A percentile compares a stretch with the other conserved stretches of the same genome.
Evolutionary conservation across 1,139 yeast species (phyloP).

Genomic region (Saccharomyces uvarum): DNA sequence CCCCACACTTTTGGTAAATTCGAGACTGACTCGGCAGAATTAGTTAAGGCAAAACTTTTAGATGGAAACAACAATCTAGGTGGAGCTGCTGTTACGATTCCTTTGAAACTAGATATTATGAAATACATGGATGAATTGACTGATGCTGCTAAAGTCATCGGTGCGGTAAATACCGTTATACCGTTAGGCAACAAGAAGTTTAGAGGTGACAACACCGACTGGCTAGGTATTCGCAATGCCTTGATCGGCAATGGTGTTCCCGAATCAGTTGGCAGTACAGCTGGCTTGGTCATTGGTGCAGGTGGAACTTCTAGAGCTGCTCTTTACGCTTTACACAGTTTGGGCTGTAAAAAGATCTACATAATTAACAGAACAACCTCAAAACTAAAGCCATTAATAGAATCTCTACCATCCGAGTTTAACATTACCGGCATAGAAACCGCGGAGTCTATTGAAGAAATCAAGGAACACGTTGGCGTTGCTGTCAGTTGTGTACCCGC

Average conservation of each 20-base stretch:
- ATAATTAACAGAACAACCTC: conserved; percentile 72
- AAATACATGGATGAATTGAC: conserved; percentile 55
- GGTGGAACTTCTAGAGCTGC: conserved; percentile 99
- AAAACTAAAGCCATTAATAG: conserved; percentile 53
- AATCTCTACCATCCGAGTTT: conserved; percentile 53
- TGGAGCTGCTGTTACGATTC: conserved; percentile 88
- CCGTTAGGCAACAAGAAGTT: conserved; percentile 50
- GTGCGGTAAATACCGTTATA: conserved; percentile 87
- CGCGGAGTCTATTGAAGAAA: conserved; percentile 36
- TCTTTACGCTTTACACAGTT: conserved; percentile 66
- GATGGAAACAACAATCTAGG: conserved; percentile 52
- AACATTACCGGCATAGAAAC: conserved; percentile 55
- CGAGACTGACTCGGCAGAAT: conserved; percentile 61
- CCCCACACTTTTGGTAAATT: conserved; percentile 66
- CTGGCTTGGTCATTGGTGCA: conserved; percentile 81
- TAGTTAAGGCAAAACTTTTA: conserved; percentile 42
- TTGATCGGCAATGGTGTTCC: conserved; percentile 58
- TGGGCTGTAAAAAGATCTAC: conserved; percentile 75
- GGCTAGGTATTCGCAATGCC: conserved; percentile 79
- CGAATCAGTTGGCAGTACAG: conserved; percentile 32
- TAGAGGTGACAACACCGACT: conserved; percentile 89
- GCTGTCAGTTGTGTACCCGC: conserved; percentile 88
- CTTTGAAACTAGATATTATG: conserved; percentile 74
- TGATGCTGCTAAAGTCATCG: conserved; percentile 67
- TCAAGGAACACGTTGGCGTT: conserved; percentile 43